Conservation (phyloP, 306 rosid genomes). For the Corylus americana region DNA sequence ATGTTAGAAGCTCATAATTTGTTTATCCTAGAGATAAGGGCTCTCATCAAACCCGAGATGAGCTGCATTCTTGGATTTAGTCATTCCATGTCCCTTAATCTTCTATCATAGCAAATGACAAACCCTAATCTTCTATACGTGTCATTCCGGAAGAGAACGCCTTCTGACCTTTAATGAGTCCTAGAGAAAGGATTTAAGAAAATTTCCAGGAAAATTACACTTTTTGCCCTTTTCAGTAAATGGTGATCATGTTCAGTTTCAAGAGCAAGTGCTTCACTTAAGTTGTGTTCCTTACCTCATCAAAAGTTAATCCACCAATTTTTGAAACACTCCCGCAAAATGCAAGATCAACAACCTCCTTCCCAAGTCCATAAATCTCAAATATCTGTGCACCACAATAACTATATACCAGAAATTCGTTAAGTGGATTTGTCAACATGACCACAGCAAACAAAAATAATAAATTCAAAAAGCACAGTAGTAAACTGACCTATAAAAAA, state of each 20-base stretch:
- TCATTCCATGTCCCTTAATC: neutral
- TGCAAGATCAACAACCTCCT: conserved; percentile 85
- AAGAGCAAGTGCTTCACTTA: conserved; percentile 20
- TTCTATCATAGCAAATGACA: neutral
- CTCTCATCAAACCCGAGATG: too few relatives aligned
- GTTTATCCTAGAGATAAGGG: too few relatives aligned
- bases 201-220: neutral
- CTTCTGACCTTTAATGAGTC: neutral
- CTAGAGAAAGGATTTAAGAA: neutral
- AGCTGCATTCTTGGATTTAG: too few relatives aligned
- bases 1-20: too few relatives aligned
- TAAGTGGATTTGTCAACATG: conserved; percentile 31
- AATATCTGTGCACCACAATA: conserved; percentile 99
- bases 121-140: neutral
- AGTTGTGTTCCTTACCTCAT: conserved; percentile 70
- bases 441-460: conserved; percentile 14
- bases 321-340: conserved; percentile 90
- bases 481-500: neutral
- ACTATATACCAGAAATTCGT: conserved; percentile 49
- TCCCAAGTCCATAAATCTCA: conserved; percentile 92
- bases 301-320: conserved; percentile 93
- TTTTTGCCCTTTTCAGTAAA: neutral
- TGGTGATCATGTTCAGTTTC: too few relatives aligned
- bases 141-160: neutral
- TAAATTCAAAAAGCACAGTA: neutral